A percentile compares a stretch with the other conserved stretches of the same genome.
These are phyloP conservation scores for Prunus davidiana DNA, from an alignment of 306 rosid species.

Conservation along the genomic window DNA sequence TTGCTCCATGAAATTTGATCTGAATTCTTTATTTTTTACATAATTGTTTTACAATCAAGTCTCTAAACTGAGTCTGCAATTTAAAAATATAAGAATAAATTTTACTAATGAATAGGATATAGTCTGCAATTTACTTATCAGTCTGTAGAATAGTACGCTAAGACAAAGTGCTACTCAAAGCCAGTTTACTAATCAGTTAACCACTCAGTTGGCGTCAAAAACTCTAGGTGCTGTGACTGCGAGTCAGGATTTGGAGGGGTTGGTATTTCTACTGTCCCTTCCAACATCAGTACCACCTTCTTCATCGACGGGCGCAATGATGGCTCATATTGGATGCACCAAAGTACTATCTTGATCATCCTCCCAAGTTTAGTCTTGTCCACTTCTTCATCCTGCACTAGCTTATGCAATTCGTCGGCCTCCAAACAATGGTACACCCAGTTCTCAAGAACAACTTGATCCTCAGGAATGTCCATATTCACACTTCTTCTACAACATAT, in stretches of 20 bases:
- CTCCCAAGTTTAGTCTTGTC: conserved; percentile 4
- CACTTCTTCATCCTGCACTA: conserved; percentile 13
- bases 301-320: conserved; percentile 31
- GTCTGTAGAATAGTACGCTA: too few relatives aligned
- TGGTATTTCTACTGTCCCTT: conserved; percentile 31
- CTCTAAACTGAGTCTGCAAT: too few relatives aligned
- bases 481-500: conserved; percentile 24
- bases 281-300: conserved; percentile 34
- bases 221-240: too few relatives aligned
- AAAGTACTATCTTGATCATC: conserved; percentile 30
- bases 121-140: too few relatives aligned
- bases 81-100: too few relatives aligned
- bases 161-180: too few relatives aligned
- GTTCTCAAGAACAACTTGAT: conserved; percentile 16
- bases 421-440: conserved; percentile 27
- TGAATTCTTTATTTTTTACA: too few relatives aligned
- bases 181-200: too few relatives aligned
- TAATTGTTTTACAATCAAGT: too few relatives aligned
- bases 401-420: conserved; percentile 9
- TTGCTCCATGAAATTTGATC: too few relatives aligned
- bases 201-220: too few relatives aligned
- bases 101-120: too few relatives aligned
- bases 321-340: conserved; percentile 33
- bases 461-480: conserved; percentile 16
- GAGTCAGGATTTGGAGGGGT: conserved; percentile 20